Base-by-base conservation (phyloP, 331 rosid genomes). In the Acacia concinna region DNA sequence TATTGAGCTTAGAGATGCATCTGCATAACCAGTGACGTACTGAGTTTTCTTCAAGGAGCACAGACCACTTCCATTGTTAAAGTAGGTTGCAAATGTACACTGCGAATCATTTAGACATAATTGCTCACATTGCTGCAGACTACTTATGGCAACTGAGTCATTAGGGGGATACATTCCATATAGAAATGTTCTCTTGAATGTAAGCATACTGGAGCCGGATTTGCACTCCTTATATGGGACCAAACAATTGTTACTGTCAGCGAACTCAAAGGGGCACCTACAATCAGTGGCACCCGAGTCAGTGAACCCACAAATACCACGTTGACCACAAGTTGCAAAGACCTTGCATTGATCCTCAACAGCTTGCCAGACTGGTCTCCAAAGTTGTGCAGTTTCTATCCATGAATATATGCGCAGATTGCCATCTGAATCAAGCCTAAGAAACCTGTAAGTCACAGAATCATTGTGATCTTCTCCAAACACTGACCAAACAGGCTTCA, bases 321-420 rank as follows among this genome's bases (percentile, higher is more conserved):
- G 86, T 71, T 78, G 75, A 25, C 92, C 89, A 77, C 98, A 91
- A 20, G 94, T 89, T 21, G 93, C 97, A 49, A 91, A 91, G 32
- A 93, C 98, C 34, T 89, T 84, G 89, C 98, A 93, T 71, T 91
- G 98, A 82, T 91, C 89, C 81, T 91, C 90, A 52, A 91, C 93
- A 76, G 97, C 98, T 75, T 86, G 97, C 98, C 97, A 93, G 46
- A 93, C 97, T 8, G 89, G 46, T 77, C 81, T 85, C 98, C 98
- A 93, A 64, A 90, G 68, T 46, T 67, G 80, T 38, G 84, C 80
- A 57, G 81, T 75, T 75, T 89, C 91, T 40, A 23, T 13, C 98
- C 98, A 93, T 3, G 98, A 93, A 79, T 88, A 89, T 52, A 93
- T 75, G 27, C 98, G 86, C 35, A 91, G 88, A 83, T 93, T 93